Evolutionary conservation across 177 flowering plant genomes (phyloP).

Genomic region (Vitis hybrid): DNA sequence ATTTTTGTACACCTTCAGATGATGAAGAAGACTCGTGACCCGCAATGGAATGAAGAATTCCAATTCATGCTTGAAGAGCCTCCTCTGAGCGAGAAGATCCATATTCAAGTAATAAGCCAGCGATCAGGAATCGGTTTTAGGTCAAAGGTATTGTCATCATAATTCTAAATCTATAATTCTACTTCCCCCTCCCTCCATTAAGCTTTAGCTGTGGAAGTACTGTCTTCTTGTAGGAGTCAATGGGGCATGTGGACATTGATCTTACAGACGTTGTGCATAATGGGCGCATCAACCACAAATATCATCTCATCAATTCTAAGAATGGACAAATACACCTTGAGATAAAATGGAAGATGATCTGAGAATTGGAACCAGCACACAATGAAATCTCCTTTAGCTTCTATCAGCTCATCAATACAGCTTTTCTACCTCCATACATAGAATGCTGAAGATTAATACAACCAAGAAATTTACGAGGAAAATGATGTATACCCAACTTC

Average conservation of each 20-base stretch:
- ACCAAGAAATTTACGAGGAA: too few relatives aligned
- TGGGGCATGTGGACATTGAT: conserved; percentile 75
- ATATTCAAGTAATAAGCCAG: conserved; percentile 37
- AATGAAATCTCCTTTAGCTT: not conserved
- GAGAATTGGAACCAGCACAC: conserved; percentile 7
- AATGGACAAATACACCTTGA: conserved; percentile 73
- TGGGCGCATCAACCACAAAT: conserved; percentile 74
- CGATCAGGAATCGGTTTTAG: conserved; percentile 23
- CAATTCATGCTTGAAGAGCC: conserved; percentile 47
- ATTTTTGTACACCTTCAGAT: conserved; percentile 17
- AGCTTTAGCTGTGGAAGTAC: too few relatives aligned
- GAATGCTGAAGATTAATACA: too few relatives aligned
- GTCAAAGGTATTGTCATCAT: conserved; percentile 24
- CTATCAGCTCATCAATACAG: too few relatives aligned
- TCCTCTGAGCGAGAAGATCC: conserved; percentile 35
- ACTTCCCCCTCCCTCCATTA: not conserved
- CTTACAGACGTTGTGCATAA: conserved; percentile 75
- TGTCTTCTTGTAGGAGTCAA: conserved; percentile 45
- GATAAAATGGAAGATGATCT: conserved; percentile 51
- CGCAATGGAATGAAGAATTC: conserved; percentile 49
- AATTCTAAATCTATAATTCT: not conserved
- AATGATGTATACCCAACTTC: too few relatives aligned
- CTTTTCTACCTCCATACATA: too few relatives aligned
- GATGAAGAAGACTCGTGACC: conserved; percentile 35
- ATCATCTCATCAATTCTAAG: conserved; percentile 74